Percentiles rank a stretch among this genome's conserved stretches.
Evolutionary conservation across 331 rosid species (phyloP).

Genomic region (Arachis monticola): DNA sequence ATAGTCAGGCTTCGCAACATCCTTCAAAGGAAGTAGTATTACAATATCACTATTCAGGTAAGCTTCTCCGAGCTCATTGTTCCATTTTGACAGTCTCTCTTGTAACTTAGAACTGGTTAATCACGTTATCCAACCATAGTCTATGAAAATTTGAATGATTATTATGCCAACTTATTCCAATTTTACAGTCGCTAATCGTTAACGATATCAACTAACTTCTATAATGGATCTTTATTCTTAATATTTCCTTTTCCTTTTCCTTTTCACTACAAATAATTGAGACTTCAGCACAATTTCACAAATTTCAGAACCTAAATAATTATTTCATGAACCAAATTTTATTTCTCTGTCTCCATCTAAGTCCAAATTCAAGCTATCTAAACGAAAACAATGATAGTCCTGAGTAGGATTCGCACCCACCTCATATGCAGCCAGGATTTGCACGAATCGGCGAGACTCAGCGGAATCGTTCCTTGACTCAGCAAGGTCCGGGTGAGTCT

Average conservation of each 20-base stretch:
- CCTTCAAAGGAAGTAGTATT: not conserved
- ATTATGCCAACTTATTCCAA: not conserved
- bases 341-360: conserved; percentile 11
- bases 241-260: not conserved
- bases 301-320: not conserved
- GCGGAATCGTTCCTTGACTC: conserved; percentile 57
- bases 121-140: conserved; percentile 3
- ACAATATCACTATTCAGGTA: not conserved
- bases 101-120: conserved; percentile 23
- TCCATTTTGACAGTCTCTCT: conserved; percentile 28
- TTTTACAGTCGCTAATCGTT: not conserved
- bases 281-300: not conserved
- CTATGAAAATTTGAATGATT: not conserved
- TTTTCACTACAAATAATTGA: not conserved
- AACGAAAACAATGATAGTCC: not conserved
- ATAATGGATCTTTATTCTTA: not conserved
- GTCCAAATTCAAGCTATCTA: conserved; percentile 13
- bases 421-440: conserved; percentile 94
- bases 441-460: conserved; percentile 73
- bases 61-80: conserved; percentile 27
- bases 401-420: conserved; percentile 40
- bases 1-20: not conserved
- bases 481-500: conserved; percentile 93
- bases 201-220: not conserved
- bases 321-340: conserved; percentile 23